Conservation (phyloP, 192 early-diverging fungal species). For the Coemansia asiatica region DNA sequence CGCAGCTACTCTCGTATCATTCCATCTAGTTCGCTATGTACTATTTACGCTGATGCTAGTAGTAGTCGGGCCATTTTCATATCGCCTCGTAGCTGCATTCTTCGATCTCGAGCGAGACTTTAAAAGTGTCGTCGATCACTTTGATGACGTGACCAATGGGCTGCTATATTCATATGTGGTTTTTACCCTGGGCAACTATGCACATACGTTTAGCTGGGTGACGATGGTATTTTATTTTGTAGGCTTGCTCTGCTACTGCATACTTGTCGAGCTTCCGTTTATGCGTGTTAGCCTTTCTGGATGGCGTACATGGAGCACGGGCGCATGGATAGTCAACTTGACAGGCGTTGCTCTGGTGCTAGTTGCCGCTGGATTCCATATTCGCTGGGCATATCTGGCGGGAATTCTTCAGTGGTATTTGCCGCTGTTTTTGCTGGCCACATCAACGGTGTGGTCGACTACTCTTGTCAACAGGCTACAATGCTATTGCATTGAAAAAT, state of each 20-base stretch:
- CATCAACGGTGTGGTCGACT: constrained; percentile 33
- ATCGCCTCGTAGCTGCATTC: constrained; percentile 59
- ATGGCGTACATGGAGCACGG: constrained; percentile 63
- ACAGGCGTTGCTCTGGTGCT: constrained; percentile 59
- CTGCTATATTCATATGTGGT: constrained; percentile 65
- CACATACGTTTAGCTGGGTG: constrained; percentile 62
- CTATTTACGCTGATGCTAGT: constrained; percentile 42
- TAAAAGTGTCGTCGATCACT: constrained; percentile 66
- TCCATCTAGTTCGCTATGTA: constrained; percentile 33
- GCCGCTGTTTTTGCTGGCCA: constrained; percentile 44
- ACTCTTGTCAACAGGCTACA: constrained; percentile 21
- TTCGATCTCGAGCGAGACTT: constrained; percentile 68
- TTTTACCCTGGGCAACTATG: constrained; percentile 77
- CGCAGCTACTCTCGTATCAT: constrained; percentile 50
- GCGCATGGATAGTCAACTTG: constrained; percentile 66
- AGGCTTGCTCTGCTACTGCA: constrained; percentile 56
- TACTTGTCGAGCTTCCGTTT: constrained; percentile 68
- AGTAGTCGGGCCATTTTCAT: constrained; percentile 50
- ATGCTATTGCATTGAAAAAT: constrained; percentile 31
- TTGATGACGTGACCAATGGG: constrained; percentile 61
- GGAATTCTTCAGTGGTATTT: constrained; percentile 54
- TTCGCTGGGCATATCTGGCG: constrained; percentile 36
- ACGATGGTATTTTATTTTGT: constrained; percentile 48
- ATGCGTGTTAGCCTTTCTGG: constrained; percentile 64
- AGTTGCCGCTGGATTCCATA: constrained; percentile 60